A percentile compares a stretch with the other conserved stretches of the same genome.
phyloP scores from a whole-genome alignment of 2,329 filamentous ascomycete genomes.

The Trichoderma citrinoviride region DNA sequence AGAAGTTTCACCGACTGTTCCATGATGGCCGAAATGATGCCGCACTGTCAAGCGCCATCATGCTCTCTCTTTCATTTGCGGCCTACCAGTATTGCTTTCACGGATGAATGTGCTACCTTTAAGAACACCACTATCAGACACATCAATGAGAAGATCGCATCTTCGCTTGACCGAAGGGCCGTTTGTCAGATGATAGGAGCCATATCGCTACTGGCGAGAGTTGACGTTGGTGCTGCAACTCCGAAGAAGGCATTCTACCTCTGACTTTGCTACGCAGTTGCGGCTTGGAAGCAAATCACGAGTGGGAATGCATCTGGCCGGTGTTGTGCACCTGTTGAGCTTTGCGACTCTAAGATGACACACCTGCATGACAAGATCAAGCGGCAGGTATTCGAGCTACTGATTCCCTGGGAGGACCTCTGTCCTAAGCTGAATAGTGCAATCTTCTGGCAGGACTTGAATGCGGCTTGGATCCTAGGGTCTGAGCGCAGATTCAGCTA shows the following conservation, averaged over 20 bases:
- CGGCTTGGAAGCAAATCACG: conserved; percentile 8
- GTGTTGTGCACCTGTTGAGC: background rate
- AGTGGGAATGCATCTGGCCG: conserved; percentile 9
- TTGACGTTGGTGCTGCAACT: background rate
- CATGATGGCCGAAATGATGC: conserved; percentile 1
- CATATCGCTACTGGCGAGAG: background rate
- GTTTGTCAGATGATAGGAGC: conserved; percentile 10
- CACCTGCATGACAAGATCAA: conserved; percentile 8
- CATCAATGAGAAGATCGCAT: background rate
- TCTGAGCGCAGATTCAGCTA: background rate
- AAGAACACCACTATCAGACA: conserved; percentile 6
- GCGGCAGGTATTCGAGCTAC: background rate
- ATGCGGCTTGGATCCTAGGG: conserved; percentile 7
- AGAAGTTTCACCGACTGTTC: conserved; percentile 1
- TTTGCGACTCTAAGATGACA: conserved; percentile 1
- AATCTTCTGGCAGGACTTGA: conserved; percentile 11
- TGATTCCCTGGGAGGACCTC: background rate
- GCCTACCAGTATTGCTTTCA: conserved; percentile 7
- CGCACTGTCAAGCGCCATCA: conserved; percentile 7
- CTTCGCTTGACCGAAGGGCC: background rate
- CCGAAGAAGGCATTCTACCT: background rate
- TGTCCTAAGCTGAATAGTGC: conserved; percentile 1
- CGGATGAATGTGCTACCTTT: background rate
- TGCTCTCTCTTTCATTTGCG: conserved; percentile 2
- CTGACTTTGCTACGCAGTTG: background rate